Evolutionary conservation across 2,329 filamentous ascomycete genomes (phyloP).

Genomic region (Trichophyton simii): DNA sequence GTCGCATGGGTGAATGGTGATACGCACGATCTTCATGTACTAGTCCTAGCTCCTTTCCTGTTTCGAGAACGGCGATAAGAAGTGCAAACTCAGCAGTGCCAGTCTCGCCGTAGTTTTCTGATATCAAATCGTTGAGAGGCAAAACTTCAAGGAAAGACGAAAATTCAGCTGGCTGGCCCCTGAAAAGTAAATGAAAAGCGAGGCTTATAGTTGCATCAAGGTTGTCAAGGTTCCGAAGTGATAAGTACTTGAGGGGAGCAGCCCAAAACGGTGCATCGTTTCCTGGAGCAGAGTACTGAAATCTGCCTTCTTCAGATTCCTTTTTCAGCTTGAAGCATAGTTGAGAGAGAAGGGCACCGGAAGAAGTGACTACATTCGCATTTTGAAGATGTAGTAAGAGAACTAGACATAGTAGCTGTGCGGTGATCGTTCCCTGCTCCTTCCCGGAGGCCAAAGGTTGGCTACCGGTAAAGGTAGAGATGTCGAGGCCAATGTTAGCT

Average conservation of each 20-base stretch:
- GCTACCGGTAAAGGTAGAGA: slow-evolving; percentile 11
- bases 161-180: slow-evolving; percentile 24
- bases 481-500: slow-evolving; percentile 20
- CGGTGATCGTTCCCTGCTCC: slow-evolving; percentile 15
- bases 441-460: slow-evolving; percentile 8
- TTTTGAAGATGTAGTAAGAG: slow-evolving; percentile 13
- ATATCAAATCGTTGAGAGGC: slow-evolving; percentile 40
- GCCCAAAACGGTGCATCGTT: slow-evolving; percentile 24
- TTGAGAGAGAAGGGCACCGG: slow-evolving; percentile 12
- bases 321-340: slow-evolving; percentile 11
- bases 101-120: slow-evolving; percentile 34
- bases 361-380: slow-evolving; percentile 10
- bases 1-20: neutral
- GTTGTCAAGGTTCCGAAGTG: slow-evolving; percentile 25
- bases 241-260: slow-evolving; percentile 24
- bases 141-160: slow-evolving; percentile 44
- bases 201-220: slow-evolving; percentile 27
- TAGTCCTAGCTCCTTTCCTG: slow-evolving; percentile 56
- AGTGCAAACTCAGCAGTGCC: slow-evolving; percentile 46
- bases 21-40: slow-evolving; percentile 52
- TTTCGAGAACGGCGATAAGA: slow-evolving; percentile 55
- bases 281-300: neutral
- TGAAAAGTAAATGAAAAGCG: slow-evolving; percentile 27
- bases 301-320: slow-evolving; percentile 2
- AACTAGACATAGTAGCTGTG: slow-evolving; percentile 13